These are phyloP conservation scores for Lentinula detonsa DNA, from an alignment of 768 basidiomycete species.

Conservation along the genomic window DNA sequence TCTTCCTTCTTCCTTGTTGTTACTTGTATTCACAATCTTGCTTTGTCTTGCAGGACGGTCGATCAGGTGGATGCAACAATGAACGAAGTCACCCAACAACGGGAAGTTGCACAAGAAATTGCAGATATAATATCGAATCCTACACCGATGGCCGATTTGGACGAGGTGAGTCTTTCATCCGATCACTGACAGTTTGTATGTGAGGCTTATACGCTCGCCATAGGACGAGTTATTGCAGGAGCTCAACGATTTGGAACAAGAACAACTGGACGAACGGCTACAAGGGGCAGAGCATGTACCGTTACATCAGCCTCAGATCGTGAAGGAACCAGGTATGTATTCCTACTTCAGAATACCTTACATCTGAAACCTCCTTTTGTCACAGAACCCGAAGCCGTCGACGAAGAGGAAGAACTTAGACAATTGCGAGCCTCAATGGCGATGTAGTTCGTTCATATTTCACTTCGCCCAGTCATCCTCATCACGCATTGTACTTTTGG, in stretches of 20 bases:
- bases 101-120: constrained; percentile 90
- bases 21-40: not conserved
- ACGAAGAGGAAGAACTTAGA: constrained; percentile 86
- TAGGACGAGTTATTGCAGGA: constrained; percentile 78
- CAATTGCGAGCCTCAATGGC: constrained; percentile 85
- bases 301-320: constrained; percentile 68
- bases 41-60: constrained; percentile 48
- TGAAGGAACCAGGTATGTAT: constrained; percentile 43
- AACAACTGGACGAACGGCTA: constrained; percentile 79
- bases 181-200: not conserved
- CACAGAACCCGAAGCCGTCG: constrained; percentile 60
- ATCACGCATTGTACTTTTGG: constrained; percentile 1
- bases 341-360: constrained; percentile 2
- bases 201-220: constrained; percentile 4
- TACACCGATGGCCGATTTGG: constrained; percentile 44
- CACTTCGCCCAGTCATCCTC: constrained; percentile 13
- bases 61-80: constrained; percentile 90
- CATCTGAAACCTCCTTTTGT: not conserved
- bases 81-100: constrained; percentile 82
- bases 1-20: not conserved
- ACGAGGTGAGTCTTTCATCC: constrained; percentile 53
- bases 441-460: constrained; percentile 46
- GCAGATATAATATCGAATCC: constrained; percentile 82
- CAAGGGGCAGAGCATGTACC: constrained; percentile 87
- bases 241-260: constrained; percentile 84